Evolutionary conservation across 2,329 filamentous ascomycete species (phyloP).

Genomic region (Leptodontidium sp.): DNA sequence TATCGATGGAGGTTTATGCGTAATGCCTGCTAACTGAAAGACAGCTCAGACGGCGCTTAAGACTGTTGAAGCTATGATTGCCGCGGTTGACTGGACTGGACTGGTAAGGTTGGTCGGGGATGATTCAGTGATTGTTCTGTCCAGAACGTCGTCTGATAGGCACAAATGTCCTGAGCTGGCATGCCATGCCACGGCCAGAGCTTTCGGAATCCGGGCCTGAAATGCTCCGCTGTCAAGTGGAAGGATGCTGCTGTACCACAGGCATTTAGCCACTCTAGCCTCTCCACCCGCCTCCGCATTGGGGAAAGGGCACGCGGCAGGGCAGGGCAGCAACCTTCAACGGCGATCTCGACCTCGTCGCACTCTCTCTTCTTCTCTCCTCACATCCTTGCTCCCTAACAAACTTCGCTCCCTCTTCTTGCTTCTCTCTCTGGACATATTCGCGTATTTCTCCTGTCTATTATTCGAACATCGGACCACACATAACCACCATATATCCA

Average conservation of each 20-base stretch:
- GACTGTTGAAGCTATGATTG: not conserved
- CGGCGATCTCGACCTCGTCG: constrained; percentile 4
- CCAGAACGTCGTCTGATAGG: constrained; percentile 17
- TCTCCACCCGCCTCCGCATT: constrained; percentile 24
- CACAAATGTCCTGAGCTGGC: not conserved
- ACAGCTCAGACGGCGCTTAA: constrained; percentile 17
- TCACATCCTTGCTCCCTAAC: not conserved
- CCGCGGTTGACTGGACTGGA: too few relatives aligned
- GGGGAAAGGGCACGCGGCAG: not conserved
- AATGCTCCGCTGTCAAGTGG: constrained; percentile 22
- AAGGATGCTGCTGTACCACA: not conserved
- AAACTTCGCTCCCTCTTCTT: not conserved
- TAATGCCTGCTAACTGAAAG: not conserved
- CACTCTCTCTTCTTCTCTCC: not conserved
- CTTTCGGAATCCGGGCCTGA: constrained; percentile 15
- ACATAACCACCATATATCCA: not conserved
- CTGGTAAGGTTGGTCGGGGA: not conserved
- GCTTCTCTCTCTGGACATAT: not conserved
- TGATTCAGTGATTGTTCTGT: constrained; percentile 5
- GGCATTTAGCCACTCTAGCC: not conserved
- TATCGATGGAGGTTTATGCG: not conserved
- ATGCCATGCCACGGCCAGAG: not conserved
- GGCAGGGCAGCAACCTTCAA: constrained; percentile 11
- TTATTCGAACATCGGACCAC: not conserved
- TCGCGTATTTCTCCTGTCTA: not conserved